A percentile compares a stretch with the other conserved stretches of the same genome.
phyloP scores from a whole-genome alignment of 1,139 yeast species.

The Yamadazyma mexicana region DNA sequence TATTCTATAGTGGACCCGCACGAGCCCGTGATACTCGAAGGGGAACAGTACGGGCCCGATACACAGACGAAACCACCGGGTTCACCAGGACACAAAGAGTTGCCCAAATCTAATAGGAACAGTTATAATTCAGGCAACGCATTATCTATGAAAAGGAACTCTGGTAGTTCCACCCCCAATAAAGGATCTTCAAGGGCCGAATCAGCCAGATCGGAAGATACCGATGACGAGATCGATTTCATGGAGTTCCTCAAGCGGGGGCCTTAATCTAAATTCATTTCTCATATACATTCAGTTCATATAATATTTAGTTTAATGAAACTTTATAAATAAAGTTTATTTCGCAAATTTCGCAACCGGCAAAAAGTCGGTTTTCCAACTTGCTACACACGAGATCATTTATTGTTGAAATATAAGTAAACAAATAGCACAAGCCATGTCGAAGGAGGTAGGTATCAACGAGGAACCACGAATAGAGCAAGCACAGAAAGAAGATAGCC shows the following conservation, averaged over 20 bases:
- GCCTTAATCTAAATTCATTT: constrained; percentile 21
- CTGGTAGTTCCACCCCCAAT: constrained; percentile 15
- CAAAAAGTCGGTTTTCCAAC: too few species aligned
- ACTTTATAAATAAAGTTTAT: too few species aligned
- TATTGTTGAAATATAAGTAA: too few species aligned
- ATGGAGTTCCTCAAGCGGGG: constrained; percentile 49
- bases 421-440: background rate
- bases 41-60: constrained; percentile 11
- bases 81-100: constrained; percentile 3
- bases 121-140: constrained; percentile 16
- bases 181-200: constrained; percentile 9
- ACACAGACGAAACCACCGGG: constrained; percentile 8
- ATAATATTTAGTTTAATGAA: background rate
- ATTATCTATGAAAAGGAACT: constrained; percentile 11
- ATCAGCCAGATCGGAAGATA: constrained; percentile 9
- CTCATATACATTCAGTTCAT: constrained; percentile 1
- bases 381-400: too few species aligned
- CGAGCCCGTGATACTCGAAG: constrained; percentile 19
- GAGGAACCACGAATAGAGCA: background rate
- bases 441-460: background rate
- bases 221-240: constrained; percentile 46
- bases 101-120: constrained; percentile 8
- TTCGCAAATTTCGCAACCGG: background rate
- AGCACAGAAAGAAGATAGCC: background rate
- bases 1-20: constrained; percentile 17